phyloP scores from a whole-genome alignment of 2,329 filamentous ascomycete genomes.

The Phialophora tarda region DNA sequence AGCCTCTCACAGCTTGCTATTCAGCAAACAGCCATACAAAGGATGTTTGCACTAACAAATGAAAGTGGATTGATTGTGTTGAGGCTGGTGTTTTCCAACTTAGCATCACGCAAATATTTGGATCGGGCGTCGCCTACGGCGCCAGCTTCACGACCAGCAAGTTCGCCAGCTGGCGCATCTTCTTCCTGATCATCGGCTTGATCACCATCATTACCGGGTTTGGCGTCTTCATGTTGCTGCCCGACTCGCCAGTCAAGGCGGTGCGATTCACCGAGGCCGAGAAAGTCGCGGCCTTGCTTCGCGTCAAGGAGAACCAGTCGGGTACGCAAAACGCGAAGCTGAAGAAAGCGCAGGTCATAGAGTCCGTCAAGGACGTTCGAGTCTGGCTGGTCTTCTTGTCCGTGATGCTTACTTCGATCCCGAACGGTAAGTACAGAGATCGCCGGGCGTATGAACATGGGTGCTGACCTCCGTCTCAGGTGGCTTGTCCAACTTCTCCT shows the following conservation, averaged over 20 bases:
- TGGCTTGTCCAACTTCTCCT: constrained; percentile 51
- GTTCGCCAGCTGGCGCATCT: constrained; percentile 42
- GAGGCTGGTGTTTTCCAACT: too few relatives aligned
- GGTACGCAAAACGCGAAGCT: constrained; percentile 60
- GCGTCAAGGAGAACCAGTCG: constrained; percentile 55
- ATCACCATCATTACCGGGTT: constrained; percentile 50
- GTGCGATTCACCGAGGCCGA: constrained; percentile 47
- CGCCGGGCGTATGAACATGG: not conserved
- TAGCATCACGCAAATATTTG: constrained; percentile 49
- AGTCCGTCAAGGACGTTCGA: constrained; percentile 56
- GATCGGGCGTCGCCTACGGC: constrained; percentile 49
- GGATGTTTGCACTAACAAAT: too few relatives aligned
- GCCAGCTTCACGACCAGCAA: constrained; percentile 39
- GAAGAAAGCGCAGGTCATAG: constrained; percentile 54
- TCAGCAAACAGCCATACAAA: too few relatives aligned
- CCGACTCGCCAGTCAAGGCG: constrained; percentile 51
- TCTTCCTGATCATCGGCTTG: constrained; percentile 56
- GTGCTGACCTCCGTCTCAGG: not conserved
- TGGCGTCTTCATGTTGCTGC: constrained; percentile 48
- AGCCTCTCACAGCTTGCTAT: too few relatives aligned
- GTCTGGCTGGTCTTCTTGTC: constrained; percentile 51
- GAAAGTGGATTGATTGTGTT: too few relatives aligned
- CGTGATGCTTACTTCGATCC: constrained; percentile 31
- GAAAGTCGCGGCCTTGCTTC: constrained; percentile 48
- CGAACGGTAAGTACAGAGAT: constrained; percentile 22